Conservation (phyloP, 805 yeast genomes). For the Candida verbasci region DNA sequence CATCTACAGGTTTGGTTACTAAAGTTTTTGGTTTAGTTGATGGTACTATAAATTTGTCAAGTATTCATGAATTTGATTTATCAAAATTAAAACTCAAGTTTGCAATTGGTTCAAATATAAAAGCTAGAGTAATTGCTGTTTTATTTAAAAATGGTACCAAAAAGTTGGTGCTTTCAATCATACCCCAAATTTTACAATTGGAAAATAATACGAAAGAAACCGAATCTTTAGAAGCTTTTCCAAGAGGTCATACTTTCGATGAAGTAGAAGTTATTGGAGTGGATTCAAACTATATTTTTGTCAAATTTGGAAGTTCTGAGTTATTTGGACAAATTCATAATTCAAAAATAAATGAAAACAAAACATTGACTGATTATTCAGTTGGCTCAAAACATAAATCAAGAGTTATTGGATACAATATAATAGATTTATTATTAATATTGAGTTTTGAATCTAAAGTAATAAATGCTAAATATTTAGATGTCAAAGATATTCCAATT, state of each 20-base stretch:
- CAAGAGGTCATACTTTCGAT: slow-evolving; percentile 69
- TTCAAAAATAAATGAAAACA: slow-evolving; percentile 57
- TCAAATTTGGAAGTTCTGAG: slow-evolving; percentile 50
- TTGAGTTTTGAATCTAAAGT: slow-evolving; percentile 66
- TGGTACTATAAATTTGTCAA: slow-evolving; percentile 67
- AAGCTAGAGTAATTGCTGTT: slow-evolving; percentile 67
- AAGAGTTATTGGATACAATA: slow-evolving; percentile 68
- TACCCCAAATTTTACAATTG: slow-evolving; percentile 50
- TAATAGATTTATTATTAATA: slow-evolving; percentile 60
- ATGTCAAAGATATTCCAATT: slow-evolving; percentile 66
- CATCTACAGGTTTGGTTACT: slow-evolving; percentile 61
- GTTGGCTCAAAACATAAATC: slow-evolving; percentile 69
- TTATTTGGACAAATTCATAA: slow-evolving; percentile 71
- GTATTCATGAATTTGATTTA: slow-evolving; percentile 46
- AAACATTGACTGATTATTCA: slow-evolving; percentile 45
- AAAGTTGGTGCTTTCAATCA: slow-evolving; percentile 58
- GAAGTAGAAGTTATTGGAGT: slow-evolving; percentile 56
- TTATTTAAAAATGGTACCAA: slow-evolving; percentile 46
- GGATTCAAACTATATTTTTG: slow-evolving; percentile 53
- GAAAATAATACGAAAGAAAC: slow-evolving; percentile 11
- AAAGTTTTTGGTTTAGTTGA: slow-evolving; percentile 72
- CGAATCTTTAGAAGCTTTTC: slow-evolving; percentile 56
- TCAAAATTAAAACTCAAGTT: slow-evolving; percentile 55
- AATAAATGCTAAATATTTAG: slow-evolving; percentile 61
- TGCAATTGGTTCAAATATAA: slow-evolving; percentile 62